A percentile compares a stretch with the other conserved stretches of the same genome.
Conservation (phyloP, 345 rosid species). For the Gossypium sturtianum region DNA sequence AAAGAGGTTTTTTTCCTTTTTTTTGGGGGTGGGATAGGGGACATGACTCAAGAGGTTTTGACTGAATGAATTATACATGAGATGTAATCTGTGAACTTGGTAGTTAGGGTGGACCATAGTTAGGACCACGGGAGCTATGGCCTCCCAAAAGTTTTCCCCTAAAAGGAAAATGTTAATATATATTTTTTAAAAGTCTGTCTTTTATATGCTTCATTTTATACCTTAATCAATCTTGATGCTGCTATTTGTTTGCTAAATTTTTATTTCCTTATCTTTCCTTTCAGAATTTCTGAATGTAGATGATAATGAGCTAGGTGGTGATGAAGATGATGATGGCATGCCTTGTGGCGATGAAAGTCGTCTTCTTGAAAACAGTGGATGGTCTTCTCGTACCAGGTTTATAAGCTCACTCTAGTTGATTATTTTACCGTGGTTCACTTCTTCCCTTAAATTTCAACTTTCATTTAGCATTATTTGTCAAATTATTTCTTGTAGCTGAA, state of each 20-base stretch:
- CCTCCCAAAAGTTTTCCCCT: neutral
- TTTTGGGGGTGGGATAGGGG: neutral
- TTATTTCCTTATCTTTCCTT: slow-evolving; percentile 6
- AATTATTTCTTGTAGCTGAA: neutral
- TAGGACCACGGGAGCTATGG: neutral
- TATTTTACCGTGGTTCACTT: neutral
- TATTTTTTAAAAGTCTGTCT: neutral
- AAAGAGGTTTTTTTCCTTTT: no score
- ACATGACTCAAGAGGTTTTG: neutral
- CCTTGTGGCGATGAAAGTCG: slow-evolving; percentile 46
- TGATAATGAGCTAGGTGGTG: slow-evolving; percentile 74
- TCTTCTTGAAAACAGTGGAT: slow-evolving; percentile 84
- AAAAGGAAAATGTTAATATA: neutral
- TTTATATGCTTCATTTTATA: neutral
- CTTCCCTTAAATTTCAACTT: neutral
- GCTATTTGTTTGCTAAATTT: neutral
- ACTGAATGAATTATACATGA: neutral
- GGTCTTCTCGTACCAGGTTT: slow-evolving; percentile 99
- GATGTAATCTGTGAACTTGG: neutral
- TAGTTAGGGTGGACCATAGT: neutral
- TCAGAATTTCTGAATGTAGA: slow-evolving; percentile 84
- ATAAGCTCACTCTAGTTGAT: slow-evolving; percentile 11
- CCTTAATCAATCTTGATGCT: neutral
- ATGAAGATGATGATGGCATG: slow-evolving; percentile 36
- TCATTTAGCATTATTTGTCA: neutral